Evolutionary conservation across 1,284 basidiomycete species (phyloP), one percentile per base, ranked within the genome.

Genomic region (Cryptococcus sp.): DNA sequence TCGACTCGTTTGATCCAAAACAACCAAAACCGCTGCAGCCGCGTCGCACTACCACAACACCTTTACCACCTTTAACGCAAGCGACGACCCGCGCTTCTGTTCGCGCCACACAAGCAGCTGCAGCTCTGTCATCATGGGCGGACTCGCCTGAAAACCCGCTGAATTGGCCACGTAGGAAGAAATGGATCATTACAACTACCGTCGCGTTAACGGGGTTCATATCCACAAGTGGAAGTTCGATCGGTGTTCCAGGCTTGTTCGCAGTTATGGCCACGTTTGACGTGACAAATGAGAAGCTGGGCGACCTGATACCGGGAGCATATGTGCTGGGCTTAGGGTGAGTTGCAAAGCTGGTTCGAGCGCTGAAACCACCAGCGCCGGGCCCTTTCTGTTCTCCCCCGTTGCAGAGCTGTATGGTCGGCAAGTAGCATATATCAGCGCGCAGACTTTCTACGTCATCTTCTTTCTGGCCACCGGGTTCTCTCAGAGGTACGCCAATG

Each of bases 371-470:
- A 20, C 8, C 1, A 74, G 73, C 11, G 54, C 61, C 8, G 80
- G 80, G 0, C 80, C 80, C 0, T 81, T 81, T 64, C 40, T 81
- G 10, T 78, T 81, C 50, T 78, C 80, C 0, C 80, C 80, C 0
- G 74, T 80, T 11, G 73, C 72, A 5, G 80, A 81, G 67, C 73
- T 81, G 17, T 79, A 77, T 37, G 80, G 80, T 4, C 60, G 80
- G 0, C 78, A 79, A 54, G 63, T 70, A 0, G 78, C 80, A 0
- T 81, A 81, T 57, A 57, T 69, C 10, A 59, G 58, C 22, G 65
- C 61, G 39, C 68, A 73, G 49, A 23, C 59, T 0, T 54, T 70
- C 15, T 79, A 75, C 52, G 63, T 77, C 38, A 38, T 74, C 13
- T 78, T 78, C 60, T 73, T 73, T 46, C 44, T 79, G 39, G 76